A percentile compares a stretch with the other conserved stretches of the same genome.
phyloP scores from a whole-genome alignment of 768 basidiomycete species.

The Russula vinacea region DNA sequence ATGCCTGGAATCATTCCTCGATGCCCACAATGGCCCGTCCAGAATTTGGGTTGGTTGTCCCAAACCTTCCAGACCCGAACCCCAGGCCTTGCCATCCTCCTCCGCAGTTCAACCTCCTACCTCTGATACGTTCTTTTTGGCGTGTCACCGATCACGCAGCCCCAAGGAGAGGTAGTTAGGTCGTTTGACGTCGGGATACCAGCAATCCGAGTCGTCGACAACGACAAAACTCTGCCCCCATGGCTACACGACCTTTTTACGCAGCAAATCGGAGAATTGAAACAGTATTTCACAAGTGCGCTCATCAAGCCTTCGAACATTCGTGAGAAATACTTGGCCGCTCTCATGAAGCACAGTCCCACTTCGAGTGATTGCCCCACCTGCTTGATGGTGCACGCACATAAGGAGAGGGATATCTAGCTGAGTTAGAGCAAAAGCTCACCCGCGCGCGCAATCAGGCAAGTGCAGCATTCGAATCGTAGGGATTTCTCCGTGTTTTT shows the following conservation, averaged over 20 bases:
- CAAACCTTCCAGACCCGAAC: background rate
- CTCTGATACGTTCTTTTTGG: too few species aligned
- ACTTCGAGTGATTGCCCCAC: background rate
- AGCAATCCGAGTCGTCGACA: too few species aligned
- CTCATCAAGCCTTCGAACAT: slow-evolving; percentile 4
- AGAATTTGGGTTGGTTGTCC: slow-evolving; percentile 11
- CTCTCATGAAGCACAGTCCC: background rate
- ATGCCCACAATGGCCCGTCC: background rate
- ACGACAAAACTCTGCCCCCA: too few species aligned
- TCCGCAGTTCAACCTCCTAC: too few species aligned
- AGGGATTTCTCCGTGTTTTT: background rate
- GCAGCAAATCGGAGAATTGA: background rate
- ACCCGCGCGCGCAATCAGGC: background rate
- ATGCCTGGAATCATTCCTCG: slow-evolving; percentile 9
- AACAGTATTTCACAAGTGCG: background rate
- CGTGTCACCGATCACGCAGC: too few species aligned
- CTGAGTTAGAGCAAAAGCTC: background rate
- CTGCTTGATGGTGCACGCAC: background rate
- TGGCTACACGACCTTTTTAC: slow-evolving; percentile 11
- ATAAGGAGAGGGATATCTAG: slow-evolving; percentile 7
- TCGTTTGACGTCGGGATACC: too few species aligned
- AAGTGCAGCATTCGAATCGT: background rate
- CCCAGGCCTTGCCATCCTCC: too few species aligned
- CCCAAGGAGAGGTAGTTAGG: too few species aligned
- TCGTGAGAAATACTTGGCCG: slow-evolving; percentile 1